phyloP scores from a whole-genome alignment of 179 eudicot species.

The Sideroxylon spinosum region DNA sequence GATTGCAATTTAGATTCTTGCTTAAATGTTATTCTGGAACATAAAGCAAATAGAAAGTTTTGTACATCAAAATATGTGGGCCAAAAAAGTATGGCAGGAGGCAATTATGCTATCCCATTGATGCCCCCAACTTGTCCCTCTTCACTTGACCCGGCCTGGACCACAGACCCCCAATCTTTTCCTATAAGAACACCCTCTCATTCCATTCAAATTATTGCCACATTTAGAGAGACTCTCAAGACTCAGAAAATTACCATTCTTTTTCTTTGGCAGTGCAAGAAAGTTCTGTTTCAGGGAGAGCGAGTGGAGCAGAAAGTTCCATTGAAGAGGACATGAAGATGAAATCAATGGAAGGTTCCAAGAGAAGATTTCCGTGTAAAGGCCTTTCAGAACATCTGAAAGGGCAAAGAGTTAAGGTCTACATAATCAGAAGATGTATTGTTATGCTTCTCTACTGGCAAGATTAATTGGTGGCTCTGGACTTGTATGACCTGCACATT shows the following conservation, averaged over 20 bases:
- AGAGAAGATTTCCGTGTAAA: conserved; percentile 15
- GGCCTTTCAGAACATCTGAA: conserved; percentile 16
- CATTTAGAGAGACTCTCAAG: background rate
- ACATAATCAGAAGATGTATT: conserved; percentile 22
- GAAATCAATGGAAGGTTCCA: conserved; percentile 8
- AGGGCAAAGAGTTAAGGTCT: conserved; percentile 20
- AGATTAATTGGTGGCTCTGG: conserved; percentile 2
- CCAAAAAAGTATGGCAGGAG: background rate
- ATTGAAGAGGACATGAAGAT: conserved; percentile 7
- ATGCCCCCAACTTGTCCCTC: background rate
- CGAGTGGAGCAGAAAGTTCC: background rate
- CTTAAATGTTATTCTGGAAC: too few relatives aligned
- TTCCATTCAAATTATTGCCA: conserved; percentile 1
- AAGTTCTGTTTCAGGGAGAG: background rate
- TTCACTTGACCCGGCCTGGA: background rate
- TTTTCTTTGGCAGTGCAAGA: background rate
- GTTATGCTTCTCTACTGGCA: conserved; percentile 23
- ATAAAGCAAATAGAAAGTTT: background rate
- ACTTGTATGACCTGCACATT: background rate
- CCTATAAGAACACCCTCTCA: conserved; percentile 3
- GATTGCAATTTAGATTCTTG: too few relatives aligned
- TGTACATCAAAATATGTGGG: background rate
- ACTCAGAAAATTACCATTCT: background rate
- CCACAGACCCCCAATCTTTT: background rate
- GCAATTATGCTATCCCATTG: background rate